Conservation (phyloP, 345 rosid species). For the Laguncularia racemosa region DNA sequence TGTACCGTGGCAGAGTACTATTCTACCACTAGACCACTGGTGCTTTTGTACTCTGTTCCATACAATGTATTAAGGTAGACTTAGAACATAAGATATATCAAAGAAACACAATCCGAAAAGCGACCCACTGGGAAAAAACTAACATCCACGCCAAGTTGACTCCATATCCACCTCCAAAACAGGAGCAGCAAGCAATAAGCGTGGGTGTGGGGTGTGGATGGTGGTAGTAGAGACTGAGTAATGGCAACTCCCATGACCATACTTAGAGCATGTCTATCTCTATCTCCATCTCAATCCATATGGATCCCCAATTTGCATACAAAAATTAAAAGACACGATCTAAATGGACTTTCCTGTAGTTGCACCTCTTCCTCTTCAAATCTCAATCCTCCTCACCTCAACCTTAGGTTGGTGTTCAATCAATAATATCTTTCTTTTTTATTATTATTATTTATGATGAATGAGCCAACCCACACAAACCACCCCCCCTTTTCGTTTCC, state of each 20-base stretch:
- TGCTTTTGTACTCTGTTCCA: too few relatives aligned
- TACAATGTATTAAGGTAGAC: too few relatives aligned
- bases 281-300: slow-evolving; percentile 15
- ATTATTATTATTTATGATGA: too few relatives aligned
- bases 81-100: too few relatives aligned
- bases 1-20: slow-evolving; percentile 76
- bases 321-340: background rate
- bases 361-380: background rate
- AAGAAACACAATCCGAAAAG: too few relatives aligned
- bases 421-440: too few relatives aligned
- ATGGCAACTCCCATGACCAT: slow-evolving; percentile 43
- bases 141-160: too few relatives aligned
- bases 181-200: background rate
- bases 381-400: background rate
- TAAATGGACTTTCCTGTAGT: background rate
- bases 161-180: background rate
- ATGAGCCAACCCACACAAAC: too few relatives aligned
- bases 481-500: too few relatives aligned
- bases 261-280: slow-evolving; percentile 33
- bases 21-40: slow-evolving; percentile 91
- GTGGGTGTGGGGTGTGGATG: background rate
- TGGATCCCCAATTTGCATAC: background rate
- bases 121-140: too few relatives aligned
- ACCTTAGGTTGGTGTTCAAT: slow-evolving; percentile 2
- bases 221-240: slow-evolving; percentile 6